phyloP scores from a whole-genome alignment of 495 filamentous ascomycete species.

The Opeltia flavorubescens region DNA sequence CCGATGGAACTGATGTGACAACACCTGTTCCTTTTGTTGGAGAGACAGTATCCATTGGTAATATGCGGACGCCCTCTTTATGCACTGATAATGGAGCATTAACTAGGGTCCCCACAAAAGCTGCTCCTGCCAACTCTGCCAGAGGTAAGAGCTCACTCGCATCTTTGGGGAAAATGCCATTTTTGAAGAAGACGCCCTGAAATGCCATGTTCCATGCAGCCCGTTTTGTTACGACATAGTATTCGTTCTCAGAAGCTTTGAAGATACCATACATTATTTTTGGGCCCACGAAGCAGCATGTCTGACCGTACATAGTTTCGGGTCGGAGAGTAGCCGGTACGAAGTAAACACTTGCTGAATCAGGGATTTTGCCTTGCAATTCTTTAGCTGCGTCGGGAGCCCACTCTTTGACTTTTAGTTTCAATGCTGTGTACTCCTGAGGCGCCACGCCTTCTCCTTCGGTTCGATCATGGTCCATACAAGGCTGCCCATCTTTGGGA shows the following conservation, averaged over 20 bases:
- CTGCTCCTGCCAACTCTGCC: constrained; percentile 57
- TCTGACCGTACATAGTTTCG: constrained; percentile 98
- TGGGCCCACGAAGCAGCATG: constrained; percentile 87
- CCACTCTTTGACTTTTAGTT: constrained; percentile 84
- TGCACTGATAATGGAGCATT: constrained; percentile 85
- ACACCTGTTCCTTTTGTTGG: constrained; percentile 91
- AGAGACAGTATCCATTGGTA: constrained; percentile 90
- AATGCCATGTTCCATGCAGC: constrained; percentile 94
- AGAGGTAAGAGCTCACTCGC: constrained; percentile 37
- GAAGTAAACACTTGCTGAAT: constrained; percentile 70
- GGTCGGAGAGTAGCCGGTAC: constrained; percentile 84
- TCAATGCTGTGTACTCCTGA: constrained; percentile 87
- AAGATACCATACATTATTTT: constrained; percentile 84
- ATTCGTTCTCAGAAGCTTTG: constrained; percentile 70
- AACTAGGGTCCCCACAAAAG: constrained; percentile 72
- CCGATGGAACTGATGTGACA: constrained; percentile 86
- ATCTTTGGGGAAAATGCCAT: constrained; percentile 57
- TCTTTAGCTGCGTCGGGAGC: constrained; percentile 50
- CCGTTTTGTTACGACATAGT: constrained; percentile 70
- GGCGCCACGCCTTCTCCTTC: constrained; percentile 81
- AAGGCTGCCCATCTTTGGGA: constrained; percentile 93
- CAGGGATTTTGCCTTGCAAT: constrained; percentile 65
- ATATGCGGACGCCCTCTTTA: constrained; percentile 63
- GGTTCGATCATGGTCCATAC: constrained; percentile 92
- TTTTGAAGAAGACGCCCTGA: constrained; percentile 68